phyloP scores from a whole-genome alignment of 169 alveolate species.

The Cystoisospora suis region DNA sequence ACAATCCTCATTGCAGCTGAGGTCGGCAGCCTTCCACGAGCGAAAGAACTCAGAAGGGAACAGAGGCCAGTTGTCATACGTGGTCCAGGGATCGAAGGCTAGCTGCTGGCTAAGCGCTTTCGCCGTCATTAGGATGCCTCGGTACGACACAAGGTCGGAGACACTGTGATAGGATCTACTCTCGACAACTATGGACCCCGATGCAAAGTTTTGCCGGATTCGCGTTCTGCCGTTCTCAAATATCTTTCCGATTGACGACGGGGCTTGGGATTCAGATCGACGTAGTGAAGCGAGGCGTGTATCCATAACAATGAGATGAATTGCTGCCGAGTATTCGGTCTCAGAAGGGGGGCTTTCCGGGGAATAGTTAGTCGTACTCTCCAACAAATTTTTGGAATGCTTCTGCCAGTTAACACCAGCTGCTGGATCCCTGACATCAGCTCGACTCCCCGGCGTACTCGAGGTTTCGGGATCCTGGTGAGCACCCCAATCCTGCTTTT shows the following conservation, averaged over 20 bases:
- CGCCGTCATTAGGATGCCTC: not conserved
- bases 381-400: too few species aligned
- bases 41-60: not conserved
- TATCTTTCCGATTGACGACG: not conserved
- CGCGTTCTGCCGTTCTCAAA: too few species aligned
- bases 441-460: too few species aligned
- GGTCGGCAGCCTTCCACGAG: too few species aligned
- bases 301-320: not conserved
- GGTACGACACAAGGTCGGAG: not conserved
- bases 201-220: not conserved
- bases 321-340: not conserved
- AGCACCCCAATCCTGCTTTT: too few species aligned
- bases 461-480: too few species aligned
- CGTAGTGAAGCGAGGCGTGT: not conserved
- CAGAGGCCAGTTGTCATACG: not conserved
- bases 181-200: too few species aligned
- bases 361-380: too few species aligned
- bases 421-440: too few species aligned
- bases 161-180: slow-evolving; percentile 7
- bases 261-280: not conserved
- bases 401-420: too few species aligned
- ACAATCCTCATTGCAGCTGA: not conserved
- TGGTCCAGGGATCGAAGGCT: slow-evolving; percentile 9
- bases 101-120: not conserved
- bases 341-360: too few species aligned